Evolutionary conservation across 2,329 filamentous ascomycete genomes (phyloP).

Genomic region (Neofusicoccum sp.): DNA sequence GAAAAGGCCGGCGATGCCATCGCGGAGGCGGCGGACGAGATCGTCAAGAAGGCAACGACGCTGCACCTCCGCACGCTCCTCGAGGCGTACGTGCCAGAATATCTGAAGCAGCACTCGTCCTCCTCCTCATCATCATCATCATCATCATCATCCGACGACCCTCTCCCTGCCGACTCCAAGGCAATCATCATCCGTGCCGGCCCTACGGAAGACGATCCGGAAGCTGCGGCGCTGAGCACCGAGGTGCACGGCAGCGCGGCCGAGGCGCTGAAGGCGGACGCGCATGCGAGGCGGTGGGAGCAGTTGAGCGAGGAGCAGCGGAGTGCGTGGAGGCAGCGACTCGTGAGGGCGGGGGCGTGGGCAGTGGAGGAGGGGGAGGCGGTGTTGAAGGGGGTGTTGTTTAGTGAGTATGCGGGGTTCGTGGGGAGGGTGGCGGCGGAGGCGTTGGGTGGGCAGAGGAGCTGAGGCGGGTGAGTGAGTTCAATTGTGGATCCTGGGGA

Average conservation of each 20-base stretch:
- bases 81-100: background rate
- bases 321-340: conserved; percentile 65
- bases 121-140: conserved; percentile 6
- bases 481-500: background rate
- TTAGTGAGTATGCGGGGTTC: conserved; percentile 67
- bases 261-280: conserved; percentile 38
- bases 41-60: background rate
- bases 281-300: conserved; percentile 65
- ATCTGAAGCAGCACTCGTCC: background rate
- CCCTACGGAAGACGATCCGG: conserved; percentile 29
- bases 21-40: background rate
- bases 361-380: conserved; percentile 73
- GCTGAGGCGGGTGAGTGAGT: background rate
- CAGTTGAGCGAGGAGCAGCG: conserved; percentile 64
- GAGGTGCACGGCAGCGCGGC: conserved; percentile 39
- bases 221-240: conserved; percentile 37
- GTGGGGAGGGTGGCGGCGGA: conserved; percentile 38
- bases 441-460: background rate
- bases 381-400: conserved; percentile 74
- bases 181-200: conserved; percentile 42
- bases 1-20: background rate
- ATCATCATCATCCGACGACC: conserved; percentile 14
- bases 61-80: conserved; percentile 3
- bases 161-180: conserved; percentile 15
- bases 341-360: conserved; percentile 74